Conservation (phyloP, 1,139 yeast genomes). For the Entelexis sorbosivorans region DNA sequence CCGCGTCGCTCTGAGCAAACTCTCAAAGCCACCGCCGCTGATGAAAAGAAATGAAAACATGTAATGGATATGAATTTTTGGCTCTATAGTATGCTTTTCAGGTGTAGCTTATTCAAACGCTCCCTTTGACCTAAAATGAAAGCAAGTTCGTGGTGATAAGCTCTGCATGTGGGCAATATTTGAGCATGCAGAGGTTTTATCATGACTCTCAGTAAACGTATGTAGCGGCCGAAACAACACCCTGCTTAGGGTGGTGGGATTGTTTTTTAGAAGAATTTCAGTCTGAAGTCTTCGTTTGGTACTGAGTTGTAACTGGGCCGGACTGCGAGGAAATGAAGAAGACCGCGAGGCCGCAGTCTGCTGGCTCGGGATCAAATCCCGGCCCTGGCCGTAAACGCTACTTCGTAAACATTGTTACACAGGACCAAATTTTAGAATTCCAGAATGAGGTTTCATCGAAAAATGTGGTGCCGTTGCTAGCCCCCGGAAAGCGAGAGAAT, state of each 20-base stretch:
- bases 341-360: not conserved
- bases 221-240: no score
- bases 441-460: not conserved
- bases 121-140: no score
- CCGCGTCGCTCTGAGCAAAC: slow-evolving; percentile 9
- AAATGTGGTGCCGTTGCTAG: not conserved
- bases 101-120: no score
- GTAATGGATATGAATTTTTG: no score
- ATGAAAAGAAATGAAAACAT: not conserved
- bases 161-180: not conserved
- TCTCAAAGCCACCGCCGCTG: not conserved
- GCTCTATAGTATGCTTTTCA: not conserved
- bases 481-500: not conserved
- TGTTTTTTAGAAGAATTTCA: not conserved
- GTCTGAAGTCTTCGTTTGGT: no score
- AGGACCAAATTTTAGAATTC: not conserved
- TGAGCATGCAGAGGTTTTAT: not conserved
- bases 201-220: not conserved
- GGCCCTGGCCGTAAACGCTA: slow-evolving; percentile 3
- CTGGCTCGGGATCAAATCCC: not conserved
- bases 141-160: not conserved
- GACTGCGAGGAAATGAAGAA: not conserved
- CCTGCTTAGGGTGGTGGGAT: not conserved
- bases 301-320: not conserved
- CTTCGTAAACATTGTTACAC: slow-evolving; percentile 4